Conservation (phyloP, 306 rosid genomes). For the Luffa aegyptiaca region DNA sequence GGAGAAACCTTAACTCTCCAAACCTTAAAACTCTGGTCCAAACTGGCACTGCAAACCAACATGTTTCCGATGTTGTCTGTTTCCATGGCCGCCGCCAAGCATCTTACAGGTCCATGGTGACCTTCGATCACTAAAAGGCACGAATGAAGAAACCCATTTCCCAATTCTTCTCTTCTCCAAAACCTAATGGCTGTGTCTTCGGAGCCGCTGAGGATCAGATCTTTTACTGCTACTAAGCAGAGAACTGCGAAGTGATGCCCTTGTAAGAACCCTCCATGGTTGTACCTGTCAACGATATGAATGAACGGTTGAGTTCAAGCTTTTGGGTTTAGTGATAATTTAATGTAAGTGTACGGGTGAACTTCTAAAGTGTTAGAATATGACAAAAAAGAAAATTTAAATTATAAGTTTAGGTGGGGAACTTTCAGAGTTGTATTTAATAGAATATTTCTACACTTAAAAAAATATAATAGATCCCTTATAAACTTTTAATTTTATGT, state of each 20-base stretch:
- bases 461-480: no score
- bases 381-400: no score
- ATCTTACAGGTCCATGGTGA: conserved; percentile 42
- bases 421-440: no score
- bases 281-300: conserved; percentile 3
- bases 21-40: conserved; percentile 51
- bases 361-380: no score
- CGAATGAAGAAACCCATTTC: conserved; percentile 30
- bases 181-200: conserved; percentile 41
- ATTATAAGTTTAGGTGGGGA: no score
- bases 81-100: conserved; percentile 38
- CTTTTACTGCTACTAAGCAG: conserved; percentile 33
- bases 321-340: no score
- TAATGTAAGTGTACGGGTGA: no score
- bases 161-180: conserved; percentile 48
- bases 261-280: conserved; percentile 43
- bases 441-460: no score
- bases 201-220: conserved; percentile 31
- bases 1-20: conserved; percentile 46
- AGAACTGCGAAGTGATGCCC: conserved; percentile 44
- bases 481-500: no score
- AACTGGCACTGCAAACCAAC: conserved; percentile 44
- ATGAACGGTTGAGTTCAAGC: no score
- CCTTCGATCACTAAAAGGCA: conserved; percentile 41
- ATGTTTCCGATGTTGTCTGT: conserved; percentile 25